Evolutionary conservation across 2,329 filamentous ascomycete species (phyloP).

Genomic region (Fusarium xylarioides): DNA sequence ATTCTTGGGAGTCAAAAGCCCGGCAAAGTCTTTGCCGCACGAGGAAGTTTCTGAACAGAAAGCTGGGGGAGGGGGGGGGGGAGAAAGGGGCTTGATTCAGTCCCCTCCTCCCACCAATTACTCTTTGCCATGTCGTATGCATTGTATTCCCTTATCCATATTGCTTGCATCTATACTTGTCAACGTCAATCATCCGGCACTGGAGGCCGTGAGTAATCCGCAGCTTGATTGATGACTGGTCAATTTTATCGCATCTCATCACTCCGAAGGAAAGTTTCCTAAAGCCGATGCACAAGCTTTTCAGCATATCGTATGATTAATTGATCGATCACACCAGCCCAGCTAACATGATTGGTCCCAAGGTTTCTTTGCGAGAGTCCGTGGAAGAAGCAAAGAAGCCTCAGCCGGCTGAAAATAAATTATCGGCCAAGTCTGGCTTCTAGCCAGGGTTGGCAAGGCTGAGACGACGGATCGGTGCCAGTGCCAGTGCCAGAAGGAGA

Average conservation of each 20-base stretch:
- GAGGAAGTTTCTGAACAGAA: background rate
- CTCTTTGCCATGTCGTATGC: background rate
- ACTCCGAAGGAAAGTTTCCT: slow-evolving; percentile 4
- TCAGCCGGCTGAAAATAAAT: background rate
- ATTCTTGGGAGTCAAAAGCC: background rate
- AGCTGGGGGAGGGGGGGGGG: background rate
- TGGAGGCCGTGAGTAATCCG: slow-evolving; percentile 18
- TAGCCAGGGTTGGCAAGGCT: slow-evolving; percentile 39
- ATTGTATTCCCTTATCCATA: background rate
- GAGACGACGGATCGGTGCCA: slow-evolving; percentile 36
- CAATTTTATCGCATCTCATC: slow-evolving; percentile 1
- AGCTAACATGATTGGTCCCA: slow-evolving; percentile 20
- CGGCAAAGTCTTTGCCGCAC: background rate
- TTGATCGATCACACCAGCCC: slow-evolving; percentile 40
- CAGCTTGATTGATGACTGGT: slow-evolving; percentile 23
- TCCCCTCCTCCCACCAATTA: background rate
- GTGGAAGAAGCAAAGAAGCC: slow-evolving; percentile 32
- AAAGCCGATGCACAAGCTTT: slow-evolving; percentile 6
- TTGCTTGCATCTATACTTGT: background rate
- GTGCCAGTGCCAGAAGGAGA: slow-evolving; percentile 8
- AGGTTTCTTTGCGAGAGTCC: background rate
- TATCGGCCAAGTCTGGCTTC: slow-evolving; percentile 2
- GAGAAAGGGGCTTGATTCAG: background rate
- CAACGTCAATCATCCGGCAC: background rate
- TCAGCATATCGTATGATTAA: slow-evolving; percentile 41